Evolutionary conservation across 2,329 filamentous ascomycete species (phyloP).

Genomic region (Aspergillus sp.): DNA sequence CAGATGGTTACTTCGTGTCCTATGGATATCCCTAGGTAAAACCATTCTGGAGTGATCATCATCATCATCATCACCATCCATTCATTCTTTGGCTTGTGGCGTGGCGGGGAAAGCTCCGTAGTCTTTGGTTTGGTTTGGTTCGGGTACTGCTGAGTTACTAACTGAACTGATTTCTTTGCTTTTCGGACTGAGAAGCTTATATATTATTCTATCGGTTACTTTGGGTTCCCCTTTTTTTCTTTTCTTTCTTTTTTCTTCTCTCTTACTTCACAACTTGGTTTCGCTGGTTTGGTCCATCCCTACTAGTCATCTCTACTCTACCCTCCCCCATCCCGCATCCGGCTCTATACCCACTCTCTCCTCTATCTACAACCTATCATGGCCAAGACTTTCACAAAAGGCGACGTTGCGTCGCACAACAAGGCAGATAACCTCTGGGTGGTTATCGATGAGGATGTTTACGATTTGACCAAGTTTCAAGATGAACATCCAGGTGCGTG

Average conservation of each 20-base stretch:
- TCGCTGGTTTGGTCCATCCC: neutral
- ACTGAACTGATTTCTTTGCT: too few species aligned
- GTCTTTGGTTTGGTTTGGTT: conserved; percentile 9
- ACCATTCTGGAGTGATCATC: neutral
- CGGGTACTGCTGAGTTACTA: neutral
- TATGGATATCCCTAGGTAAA: neutral
- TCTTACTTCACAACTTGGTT: neutral
- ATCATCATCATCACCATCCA: neutral
- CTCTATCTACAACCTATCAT: conserved; percentile 56
- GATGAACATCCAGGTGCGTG: conserved; percentile 69
- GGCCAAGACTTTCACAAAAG: conserved; percentile 81
- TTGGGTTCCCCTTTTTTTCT: neutral
- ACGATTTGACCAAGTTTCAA: conserved; percentile 87
- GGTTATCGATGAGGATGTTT: conserved; percentile 91
- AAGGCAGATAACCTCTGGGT: conserved; percentile 85
- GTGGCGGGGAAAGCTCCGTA: conserved; percentile 3
- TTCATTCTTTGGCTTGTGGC: neutral
- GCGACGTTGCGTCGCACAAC: conserved; percentile 90
- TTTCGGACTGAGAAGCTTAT: too few species aligned
- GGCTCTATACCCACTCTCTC: neutral
- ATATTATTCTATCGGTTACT: too few species aligned
- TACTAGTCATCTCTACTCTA: neutral
- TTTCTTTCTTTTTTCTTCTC: conserved; percentile 13
- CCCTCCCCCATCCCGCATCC: too few species aligned
- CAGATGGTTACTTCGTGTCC: neutral